Conservation (phyloP, 2,329 filamentous ascomycete genomes). For the Ascochyta clinopodiicola region DNA sequence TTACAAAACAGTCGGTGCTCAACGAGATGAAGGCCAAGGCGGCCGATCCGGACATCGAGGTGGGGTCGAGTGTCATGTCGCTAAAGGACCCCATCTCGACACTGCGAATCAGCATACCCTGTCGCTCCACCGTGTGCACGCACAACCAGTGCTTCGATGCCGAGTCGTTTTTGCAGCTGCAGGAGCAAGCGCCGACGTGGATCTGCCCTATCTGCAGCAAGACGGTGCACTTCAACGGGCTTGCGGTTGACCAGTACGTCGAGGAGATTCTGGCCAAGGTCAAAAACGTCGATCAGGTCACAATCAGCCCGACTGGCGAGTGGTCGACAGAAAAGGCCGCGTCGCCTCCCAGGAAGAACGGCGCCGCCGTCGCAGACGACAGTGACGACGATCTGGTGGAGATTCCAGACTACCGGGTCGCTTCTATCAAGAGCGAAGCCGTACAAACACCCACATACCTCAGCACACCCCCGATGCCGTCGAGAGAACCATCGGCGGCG, state of each 20-base stretch:
- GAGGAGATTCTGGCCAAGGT: slow-evolving; percentile 83
- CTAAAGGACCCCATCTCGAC: slow-evolving; percentile 93
- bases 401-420: slow-evolving; percentile 49
- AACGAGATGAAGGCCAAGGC: slow-evolving; percentile 81
- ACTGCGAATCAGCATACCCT: slow-evolving; percentile 78
- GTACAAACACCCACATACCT: slow-evolving; percentile 46
- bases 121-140: slow-evolving; percentile 78
- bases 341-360: slow-evolving; percentile 47
- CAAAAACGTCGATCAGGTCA: slow-evolving; percentile 78
- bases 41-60: slow-evolving; percentile 85
- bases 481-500: slow-evolving; percentile 50
- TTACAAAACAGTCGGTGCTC: slow-evolving; percentile 82
- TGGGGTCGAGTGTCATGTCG: slow-evolving; percentile 86
- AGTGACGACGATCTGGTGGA: slow-evolving; percentile 56
- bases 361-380: slow-evolving; percentile 47
- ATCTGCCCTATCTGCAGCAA: slow-evolving; percentile 94
- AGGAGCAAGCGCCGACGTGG: slow-evolving; percentile 97
- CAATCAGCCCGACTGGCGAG: slow-evolving; percentile 82
- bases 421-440: slow-evolving; percentile 51
- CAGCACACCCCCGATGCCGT: slow-evolving; percentile 55
- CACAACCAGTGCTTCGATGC: slow-evolving; percentile 97
- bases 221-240: slow-evolving; percentile 75
- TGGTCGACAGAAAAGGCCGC: slow-evolving; percentile 67
- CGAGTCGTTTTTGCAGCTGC: slow-evolving; percentile 86
- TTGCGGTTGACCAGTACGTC: slow-evolving; percentile 93